phyloP scores from a whole-genome alignment of 345 rosid genomes.

The Atalantia buxifolia region DNA sequence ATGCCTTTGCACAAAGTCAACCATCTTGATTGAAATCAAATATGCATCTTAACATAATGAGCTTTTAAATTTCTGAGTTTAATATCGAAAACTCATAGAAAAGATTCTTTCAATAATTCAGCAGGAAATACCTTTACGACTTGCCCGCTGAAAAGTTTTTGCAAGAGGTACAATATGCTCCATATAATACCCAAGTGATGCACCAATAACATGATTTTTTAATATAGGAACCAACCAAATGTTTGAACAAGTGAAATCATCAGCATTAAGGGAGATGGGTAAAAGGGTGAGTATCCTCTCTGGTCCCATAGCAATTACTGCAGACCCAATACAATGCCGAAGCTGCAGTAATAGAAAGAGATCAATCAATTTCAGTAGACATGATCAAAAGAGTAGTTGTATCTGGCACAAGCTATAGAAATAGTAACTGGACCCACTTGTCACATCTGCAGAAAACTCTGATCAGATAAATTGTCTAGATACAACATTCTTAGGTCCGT shows the following conservation, averaged over 20 bases:
- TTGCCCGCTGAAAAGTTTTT: slow-evolving; percentile 50
- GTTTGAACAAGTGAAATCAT: slow-evolving; percentile 54
- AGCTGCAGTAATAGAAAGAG: slow-evolving; percentile 47
- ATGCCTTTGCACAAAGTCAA: neutral
- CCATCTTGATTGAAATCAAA: neutral
- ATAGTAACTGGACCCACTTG: neutral
- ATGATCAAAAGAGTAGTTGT: neutral
- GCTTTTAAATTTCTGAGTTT: slow-evolving; percentile 2
- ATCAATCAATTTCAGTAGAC: slow-evolving; percentile 17
- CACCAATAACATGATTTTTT: slow-evolving; percentile 56
- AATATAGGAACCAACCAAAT: slow-evolving; percentile 82
- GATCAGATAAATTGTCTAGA: neutral
- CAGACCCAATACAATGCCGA: slow-evolving; percentile 77
- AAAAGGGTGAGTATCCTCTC: slow-evolving; percentile 59
- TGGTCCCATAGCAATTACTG: slow-evolving; percentile 82
- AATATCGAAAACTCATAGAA: neutral
- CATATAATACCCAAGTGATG: slow-evolving; percentile 72
- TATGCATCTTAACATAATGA: neutral
- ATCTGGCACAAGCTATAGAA: neutral
- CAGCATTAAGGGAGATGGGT: slow-evolving; percentile 58
- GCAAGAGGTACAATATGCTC: slow-evolving; percentile 88
- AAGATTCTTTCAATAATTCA: neutral
- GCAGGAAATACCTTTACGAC: slow-evolving; percentile 54
- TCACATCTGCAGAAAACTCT: neutral
- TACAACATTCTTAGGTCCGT: neutral